phyloP scores from a whole-genome alignment of 768 basidiomycete species.

The Podaxis carcinomalis region DNA sequence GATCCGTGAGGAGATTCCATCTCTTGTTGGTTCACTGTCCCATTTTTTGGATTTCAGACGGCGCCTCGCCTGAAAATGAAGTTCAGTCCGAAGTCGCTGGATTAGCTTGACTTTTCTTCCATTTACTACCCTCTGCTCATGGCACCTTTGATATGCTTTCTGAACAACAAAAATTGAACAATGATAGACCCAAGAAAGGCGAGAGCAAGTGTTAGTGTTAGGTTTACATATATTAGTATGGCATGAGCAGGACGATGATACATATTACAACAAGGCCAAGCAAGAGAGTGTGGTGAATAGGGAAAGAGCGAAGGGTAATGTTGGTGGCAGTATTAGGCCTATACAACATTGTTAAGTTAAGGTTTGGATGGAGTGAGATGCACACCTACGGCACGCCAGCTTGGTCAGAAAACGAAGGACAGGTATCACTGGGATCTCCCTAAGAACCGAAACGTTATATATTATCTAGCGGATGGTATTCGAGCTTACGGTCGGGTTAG shows the following conservation, averaged over 20 bases:
- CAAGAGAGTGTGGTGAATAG: slow-evolving; percentile 34
- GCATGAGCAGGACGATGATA: slow-evolving; percentile 26
- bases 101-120: not conserved
- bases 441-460: slow-evolving; percentile 12
- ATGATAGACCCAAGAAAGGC: not conserved
- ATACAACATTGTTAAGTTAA: not conserved
- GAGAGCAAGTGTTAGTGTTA: not conserved
- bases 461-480: not conserved
- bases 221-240: not conserved
- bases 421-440: slow-evolving; percentile 46
- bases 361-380: not conserved
- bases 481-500: slow-evolving; percentile 51
- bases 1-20: slow-evolving; percentile 25
- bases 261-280: slow-evolving; percentile 40
- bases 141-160: not conserved
- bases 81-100: not conserved
- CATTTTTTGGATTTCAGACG: not conserved
- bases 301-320: slow-evolving; percentile 34
- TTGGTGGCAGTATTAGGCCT: slow-evolving; percentile 42
- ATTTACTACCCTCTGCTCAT: not conserved
- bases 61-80: not conserved
- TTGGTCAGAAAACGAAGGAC: slow-evolving; percentile 68
- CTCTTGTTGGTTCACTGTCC: not conserved
- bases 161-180: not conserved
- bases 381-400: slow-evolving; percentile 58